Conservation (phyloP, 345 rosid species). For the Schrenkiella parvula region DNA sequence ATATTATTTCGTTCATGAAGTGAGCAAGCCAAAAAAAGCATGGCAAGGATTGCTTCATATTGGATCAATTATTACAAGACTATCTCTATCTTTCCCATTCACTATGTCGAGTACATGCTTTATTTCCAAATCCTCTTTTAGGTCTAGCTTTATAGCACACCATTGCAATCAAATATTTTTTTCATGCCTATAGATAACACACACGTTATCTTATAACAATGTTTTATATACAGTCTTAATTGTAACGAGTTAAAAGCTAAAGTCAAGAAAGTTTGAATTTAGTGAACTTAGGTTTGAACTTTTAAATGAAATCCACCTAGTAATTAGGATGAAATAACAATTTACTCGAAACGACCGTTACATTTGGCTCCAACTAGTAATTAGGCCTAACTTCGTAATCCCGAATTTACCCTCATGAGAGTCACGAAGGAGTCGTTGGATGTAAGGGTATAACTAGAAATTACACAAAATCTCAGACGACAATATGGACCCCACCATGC, state of each 20-base stretch:
- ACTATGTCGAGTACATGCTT: slow-evolving; percentile 12
- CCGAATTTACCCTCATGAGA: background rate
- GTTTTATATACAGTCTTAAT: background rate
- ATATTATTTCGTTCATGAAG: background rate
- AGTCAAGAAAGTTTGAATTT: background rate
- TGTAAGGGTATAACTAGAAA: slow-evolving; percentile 16
- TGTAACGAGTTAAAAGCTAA: too few relatives aligned
- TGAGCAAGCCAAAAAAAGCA: slow-evolving; percentile 4
- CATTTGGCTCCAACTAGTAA: slow-evolving; percentile 17
- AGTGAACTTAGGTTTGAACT: background rate
- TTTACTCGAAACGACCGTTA: slow-evolving; percentile 28
- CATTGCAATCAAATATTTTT: background rate
- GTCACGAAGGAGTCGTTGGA: background rate
- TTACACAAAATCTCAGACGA: slow-evolving; percentile 23
- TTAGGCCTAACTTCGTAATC: background rate
- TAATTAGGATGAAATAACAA: background rate
- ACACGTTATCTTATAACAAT: background rate
- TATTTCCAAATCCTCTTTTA: slow-evolving; percentile 27
- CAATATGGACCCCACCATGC: slow-evolving; percentile 16
- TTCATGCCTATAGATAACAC: background rate
- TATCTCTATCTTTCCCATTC: slow-evolving; percentile 9
- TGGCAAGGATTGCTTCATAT: slow-evolving; percentile 7
- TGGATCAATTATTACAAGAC: slow-evolving; percentile 29
- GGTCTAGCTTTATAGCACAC: slow-evolving; percentile 21
- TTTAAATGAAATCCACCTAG: background rate